phyloP scores from a whole-genome alignment of 176 grass and related monocot genomes.

The Thinopyrum elongatum region DNA sequence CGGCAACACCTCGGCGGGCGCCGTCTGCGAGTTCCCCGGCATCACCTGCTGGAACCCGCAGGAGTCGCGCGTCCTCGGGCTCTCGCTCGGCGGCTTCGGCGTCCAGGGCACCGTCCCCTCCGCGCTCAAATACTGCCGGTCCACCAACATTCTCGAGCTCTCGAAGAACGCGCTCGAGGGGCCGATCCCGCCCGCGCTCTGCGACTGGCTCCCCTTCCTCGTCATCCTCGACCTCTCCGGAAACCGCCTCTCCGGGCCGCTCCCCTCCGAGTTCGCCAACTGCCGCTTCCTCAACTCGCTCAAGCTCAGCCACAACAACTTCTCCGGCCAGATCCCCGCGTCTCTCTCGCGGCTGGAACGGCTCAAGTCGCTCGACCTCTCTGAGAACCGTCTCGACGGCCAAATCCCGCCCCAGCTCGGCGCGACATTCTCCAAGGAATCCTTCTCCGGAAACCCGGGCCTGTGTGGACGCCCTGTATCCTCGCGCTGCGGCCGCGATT shows the following conservation, averaged over 20 bases:
- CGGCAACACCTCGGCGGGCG: slow-evolving; percentile 42
- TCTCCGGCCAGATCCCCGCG: slow-evolving; percentile 65
- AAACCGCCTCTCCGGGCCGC: slow-evolving; percentile 51
- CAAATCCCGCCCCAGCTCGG: slow-evolving; percentile 60
- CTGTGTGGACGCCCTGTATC: slow-evolving; percentile 72
- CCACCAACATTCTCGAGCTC: slow-evolving; percentile 67
- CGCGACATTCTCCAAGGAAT: slow-evolving; percentile 27
- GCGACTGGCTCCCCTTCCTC: slow-evolving; percentile 80
- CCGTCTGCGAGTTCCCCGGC: slow-evolving; percentile 58
- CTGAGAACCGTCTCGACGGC: slow-evolving; percentile 58
- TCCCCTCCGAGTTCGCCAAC: slow-evolving; percentile 72
- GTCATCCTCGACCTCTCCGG: slow-evolving; percentile 69
- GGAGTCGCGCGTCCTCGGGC: slow-evolving; percentile 64
- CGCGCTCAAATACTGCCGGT: slow-evolving; percentile 61
- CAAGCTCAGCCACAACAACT: slow-evolving; percentile 48
- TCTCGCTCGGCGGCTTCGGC: slow-evolving; percentile 55
- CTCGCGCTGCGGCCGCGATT: slow-evolving; percentile 31
- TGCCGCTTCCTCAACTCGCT: slow-evolving; percentile 80
- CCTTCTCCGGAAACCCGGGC: slow-evolving; percentile 53
- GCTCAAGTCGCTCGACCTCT: slow-evolving; percentile 76
- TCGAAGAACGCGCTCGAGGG: slow-evolving; percentile 53
- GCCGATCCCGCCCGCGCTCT: slow-evolving; percentile 47
- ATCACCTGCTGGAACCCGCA: slow-evolving; percentile 74
- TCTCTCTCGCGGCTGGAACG: slow-evolving; percentile 65
- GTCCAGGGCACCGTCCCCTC: slow-evolving; percentile 59